Base-by-base conservation (phyloP, 345 rosid genomes). In the Corchorus olitorius region DNA sequence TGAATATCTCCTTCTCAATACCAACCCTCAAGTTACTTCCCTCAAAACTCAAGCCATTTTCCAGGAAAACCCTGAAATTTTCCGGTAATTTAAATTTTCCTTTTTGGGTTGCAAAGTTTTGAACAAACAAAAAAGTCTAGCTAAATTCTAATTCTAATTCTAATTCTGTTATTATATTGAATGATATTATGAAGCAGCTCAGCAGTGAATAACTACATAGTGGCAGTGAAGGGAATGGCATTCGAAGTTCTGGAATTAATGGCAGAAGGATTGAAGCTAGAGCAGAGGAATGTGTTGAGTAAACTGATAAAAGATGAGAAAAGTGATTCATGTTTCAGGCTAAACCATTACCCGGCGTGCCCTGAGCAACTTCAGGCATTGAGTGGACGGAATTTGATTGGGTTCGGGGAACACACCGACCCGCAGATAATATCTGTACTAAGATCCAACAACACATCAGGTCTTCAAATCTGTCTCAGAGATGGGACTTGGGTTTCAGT, bases 341-440 rank as follows among this genome's bases (percentile, higher is more conserved):
- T 93, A 14, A 95, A 95, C 81, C 97, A 95, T 88, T 93, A 95
- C 78, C 99, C 88, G 66, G 75, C 88, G 74, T 84, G 83, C 79
- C 89, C 86, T 12, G 75, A 77, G 83, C 78, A 77, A 82, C 78
- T 72, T 14, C 72, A 3, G 27, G 70, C 52, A 67, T 63, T 72
- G 76, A 76, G 73, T 37, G 78, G 76, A 41, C 69, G 78, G 46
- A 78, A 77, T 77, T 67, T 78, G 80, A 83, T 90, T 45, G 98
- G 98, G 56, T 88, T 95, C 53, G 99, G 98, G 19, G 99, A 92
- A 76, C 97, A 95, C 77, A 89, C 97, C 63, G 99, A 95, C 87
- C 99, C 98, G 64, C 99, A 95, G 73, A 93, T 95, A 83, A 84
- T 95, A 46, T 93, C 99, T 54, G 84, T 92, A 55, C 75, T 95